Evolutionary conservation across 352 stramenopile genomes (phyloP).

Genomic region (Lagenidium sp.): DNA sequence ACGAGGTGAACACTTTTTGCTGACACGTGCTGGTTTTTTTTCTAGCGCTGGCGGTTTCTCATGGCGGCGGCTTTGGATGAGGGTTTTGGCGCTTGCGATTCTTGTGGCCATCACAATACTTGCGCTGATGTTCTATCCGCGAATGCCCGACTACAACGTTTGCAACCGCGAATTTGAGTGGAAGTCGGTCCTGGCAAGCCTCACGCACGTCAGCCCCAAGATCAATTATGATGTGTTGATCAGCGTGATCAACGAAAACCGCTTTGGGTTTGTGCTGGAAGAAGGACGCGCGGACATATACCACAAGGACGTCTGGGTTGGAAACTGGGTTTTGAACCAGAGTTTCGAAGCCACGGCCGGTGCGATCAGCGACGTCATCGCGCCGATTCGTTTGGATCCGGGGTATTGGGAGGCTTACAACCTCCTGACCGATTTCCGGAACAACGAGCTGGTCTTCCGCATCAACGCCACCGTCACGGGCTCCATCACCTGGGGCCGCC

Average conservation of each 20-base stretch:
- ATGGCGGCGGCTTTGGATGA: constrained; percentile 42
- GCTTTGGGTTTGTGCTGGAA: constrained; percentile 76
- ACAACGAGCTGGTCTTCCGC: constrained; percentile 66
- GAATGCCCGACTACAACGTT: constrained; percentile 83
- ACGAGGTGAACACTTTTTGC: neutral
- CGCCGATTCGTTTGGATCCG: constrained; percentile 59
- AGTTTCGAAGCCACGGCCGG: constrained; percentile 57
- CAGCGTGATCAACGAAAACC: constrained; percentile 86
- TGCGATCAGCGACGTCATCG: constrained; percentile 72
- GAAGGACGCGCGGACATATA: constrained; percentile 74
- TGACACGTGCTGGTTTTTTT: neutral
- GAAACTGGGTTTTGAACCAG: constrained; percentile 60
- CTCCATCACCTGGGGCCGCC: constrained; percentile 69
- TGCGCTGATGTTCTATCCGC: constrained; percentile 83
- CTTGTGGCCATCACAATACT: constrained; percentile 57
- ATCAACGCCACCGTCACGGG: constrained; percentile 76
- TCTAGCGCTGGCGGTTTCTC: constrained; percentile 27
- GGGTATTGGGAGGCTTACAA: constrained; percentile 50
- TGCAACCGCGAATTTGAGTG: constrained; percentile 87
- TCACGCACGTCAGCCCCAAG: constrained; percentile 62
- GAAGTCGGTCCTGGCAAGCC: constrained; percentile 77
- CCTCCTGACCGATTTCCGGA: constrained; percentile 64
- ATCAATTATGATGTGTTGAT: constrained; percentile 83
- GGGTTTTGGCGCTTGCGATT: constrained; percentile 38
- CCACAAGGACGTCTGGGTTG: constrained; percentile 62